Percentiles rank a stretch among this genome's conserved stretches.
These are phyloP conservation scores for Triticum timopheevii DNA, from an alignment of 176 grass and related monocot species.

Conservation along the genomic window DNA sequence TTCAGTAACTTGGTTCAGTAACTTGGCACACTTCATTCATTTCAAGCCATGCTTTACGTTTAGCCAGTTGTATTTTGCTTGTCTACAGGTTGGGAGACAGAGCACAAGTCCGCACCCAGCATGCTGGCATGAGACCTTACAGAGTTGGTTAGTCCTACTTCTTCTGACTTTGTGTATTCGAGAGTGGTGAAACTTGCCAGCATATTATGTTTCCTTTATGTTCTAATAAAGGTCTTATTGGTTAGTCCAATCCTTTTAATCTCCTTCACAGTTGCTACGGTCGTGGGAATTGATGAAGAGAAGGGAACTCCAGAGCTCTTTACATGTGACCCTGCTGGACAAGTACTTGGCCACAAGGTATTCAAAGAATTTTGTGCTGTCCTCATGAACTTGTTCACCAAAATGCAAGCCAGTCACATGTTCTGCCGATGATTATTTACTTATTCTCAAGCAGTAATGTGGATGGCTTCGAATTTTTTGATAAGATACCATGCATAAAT, in stretches of 20 bases:
- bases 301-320: slow-evolving; percentile 57
- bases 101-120: slow-evolving; percentile 60
- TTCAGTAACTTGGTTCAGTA: too few relatives aligned
- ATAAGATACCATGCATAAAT: neutral
- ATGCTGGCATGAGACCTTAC: slow-evolving; percentile 50
- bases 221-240: slow-evolving; percentile 10
- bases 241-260: neutral
- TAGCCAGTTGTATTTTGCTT: neutral
- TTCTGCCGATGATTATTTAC: neutral
- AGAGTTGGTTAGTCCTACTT: slow-evolving; percentile 58
- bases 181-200: neutral
- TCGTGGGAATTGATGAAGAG: slow-evolving; percentile 73
- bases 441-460: neutral
- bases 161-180: neutral
- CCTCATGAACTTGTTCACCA: slow-evolving; percentile 5
- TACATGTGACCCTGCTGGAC: slow-evolving; percentile 60
- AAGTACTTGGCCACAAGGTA: slow-evolving; percentile 65
- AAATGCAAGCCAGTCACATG: neutral
- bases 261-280: slow-evolving; percentile 40
- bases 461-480: neutral
- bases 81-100: slow-evolving; percentile 47
- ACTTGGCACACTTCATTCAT: neutral
- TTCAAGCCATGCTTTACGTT: slow-evolving; percentile 9
- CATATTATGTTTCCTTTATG: neutral
- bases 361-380: neutral